phyloP scores from a whole-genome alignment of 305 asterid species.

The Salvia sclarea region DNA sequence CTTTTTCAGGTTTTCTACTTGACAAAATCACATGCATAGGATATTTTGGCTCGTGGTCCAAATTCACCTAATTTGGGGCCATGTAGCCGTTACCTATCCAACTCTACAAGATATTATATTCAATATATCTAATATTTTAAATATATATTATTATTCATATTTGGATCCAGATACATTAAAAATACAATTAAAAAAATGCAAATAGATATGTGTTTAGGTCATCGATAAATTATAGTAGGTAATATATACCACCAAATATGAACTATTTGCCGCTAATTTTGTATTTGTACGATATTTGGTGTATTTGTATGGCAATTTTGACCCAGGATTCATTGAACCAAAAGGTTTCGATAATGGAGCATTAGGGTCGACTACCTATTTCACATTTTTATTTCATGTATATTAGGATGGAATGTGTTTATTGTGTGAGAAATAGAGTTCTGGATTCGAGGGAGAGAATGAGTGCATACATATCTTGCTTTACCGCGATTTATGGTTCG shows the following conservation, averaged over 20 bases:
- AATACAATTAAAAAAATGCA: too few relatives aligned
- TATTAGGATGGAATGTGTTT: too few relatives aligned
- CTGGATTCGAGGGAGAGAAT: too few relatives aligned
- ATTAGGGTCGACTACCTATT: too few relatives aligned
- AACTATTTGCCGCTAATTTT: neutral
- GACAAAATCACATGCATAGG: neutral
- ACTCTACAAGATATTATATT: neutral
- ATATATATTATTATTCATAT: too few relatives aligned
- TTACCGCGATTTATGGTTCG: neutral
- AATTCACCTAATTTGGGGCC: neutral
- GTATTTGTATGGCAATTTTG: neutral
- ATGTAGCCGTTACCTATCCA: neutral
- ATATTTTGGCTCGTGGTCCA: neutral
- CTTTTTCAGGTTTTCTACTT: too few relatives aligned
- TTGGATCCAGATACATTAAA: too few relatives aligned
- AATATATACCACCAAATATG: neutral
- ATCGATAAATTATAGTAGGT: too few relatives aligned
- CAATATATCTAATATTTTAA: too few relatives aligned
- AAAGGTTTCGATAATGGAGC: neutral
- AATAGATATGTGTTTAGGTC: too few relatives aligned
- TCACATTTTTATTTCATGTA: too few relatives aligned
- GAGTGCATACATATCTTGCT: conserved; percentile 14
- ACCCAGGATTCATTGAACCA: conserved; percentile 1
- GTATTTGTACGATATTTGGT: neutral
- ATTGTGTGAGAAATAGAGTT: too few relatives aligned